A percentile compares a stretch with the other conserved stretches of the same genome.
Conservation (phyloP, 1,284 basidiomycete genomes). For the Rhizoctonia solani region DNA sequence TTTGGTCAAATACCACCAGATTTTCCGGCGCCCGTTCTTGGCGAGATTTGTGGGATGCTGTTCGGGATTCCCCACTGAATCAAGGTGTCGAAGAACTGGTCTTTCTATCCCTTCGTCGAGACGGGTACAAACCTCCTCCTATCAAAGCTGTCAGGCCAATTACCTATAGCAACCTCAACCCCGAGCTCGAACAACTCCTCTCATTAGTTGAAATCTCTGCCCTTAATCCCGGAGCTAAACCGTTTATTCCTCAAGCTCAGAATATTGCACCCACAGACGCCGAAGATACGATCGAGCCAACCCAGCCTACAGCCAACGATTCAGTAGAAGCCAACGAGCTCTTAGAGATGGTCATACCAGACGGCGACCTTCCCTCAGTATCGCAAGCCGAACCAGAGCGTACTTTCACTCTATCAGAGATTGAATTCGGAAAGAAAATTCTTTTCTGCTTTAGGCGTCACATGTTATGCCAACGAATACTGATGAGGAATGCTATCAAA, state of each 20-base stretch:
- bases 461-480: not conserved
- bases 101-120: not conserved
- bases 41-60: not conserved
- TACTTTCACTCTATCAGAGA: not conserved
- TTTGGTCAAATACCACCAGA: too few species aligned
- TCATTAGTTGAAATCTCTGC: not conserved
- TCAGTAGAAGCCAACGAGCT: not conserved
- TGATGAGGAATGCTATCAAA: not conserved
- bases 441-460: constrained; percentile 17
- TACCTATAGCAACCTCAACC: not conserved
- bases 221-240: not conserved
- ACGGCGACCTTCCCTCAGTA: not conserved
- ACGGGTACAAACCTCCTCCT: not conserved
- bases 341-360: not conserved
- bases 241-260: not conserved
- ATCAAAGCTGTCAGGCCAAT: not conserved
- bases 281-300: not conserved
- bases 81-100: constrained; percentile 15
- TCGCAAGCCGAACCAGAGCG: not conserved
- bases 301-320: too few species aligned
- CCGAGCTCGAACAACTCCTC: not conserved
- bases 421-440: not conserved
- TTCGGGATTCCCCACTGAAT: constrained; percentile 1
- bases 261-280: not conserved
- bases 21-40: constrained; percentile 1